A percentile compares a stretch with the other conserved stretches of the same genome.
These are phyloP conservation scores for Talinum fruticosum DNA, from an alignment of 148 eudicot species.

Conservation along the genomic window DNA sequence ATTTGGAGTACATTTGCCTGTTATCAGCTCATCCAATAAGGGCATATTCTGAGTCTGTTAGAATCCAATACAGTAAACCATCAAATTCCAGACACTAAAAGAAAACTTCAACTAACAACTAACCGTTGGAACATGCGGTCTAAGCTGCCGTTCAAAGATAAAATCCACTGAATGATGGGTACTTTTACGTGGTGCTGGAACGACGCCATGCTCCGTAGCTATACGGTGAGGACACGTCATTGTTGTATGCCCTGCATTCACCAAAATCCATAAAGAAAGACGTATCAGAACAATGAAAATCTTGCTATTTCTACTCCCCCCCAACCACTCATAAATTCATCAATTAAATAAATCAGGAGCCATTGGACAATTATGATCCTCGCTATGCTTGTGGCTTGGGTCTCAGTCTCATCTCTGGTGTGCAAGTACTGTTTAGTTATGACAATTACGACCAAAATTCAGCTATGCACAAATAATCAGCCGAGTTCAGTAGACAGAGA, in stretches of 20 bases:
- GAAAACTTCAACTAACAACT: slow-evolving; percentile 23
- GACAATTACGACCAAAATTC: no score
- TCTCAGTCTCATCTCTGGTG: no score
- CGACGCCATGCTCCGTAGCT: slow-evolving; percentile 76
- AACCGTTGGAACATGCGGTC: slow-evolving; percentile 59
- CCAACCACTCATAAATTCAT: not conserved
- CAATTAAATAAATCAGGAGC: not conserved
- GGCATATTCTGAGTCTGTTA: not conserved
- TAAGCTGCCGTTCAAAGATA: slow-evolving; percentile 78
- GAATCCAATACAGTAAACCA: not conserved
- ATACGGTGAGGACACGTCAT: slow-evolving; percentile 86
- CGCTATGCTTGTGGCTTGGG: no score
- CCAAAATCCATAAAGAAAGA: slow-evolving; percentile 12
- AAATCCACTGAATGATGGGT: slow-evolving; percentile 56
- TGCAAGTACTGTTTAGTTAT: no score
- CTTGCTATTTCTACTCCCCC: not conserved
- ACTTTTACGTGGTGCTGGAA: slow-evolving; percentile 62
- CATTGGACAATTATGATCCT: not conserved
- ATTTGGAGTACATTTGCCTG: not conserved
- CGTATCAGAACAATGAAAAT: slow-evolving; percentile 5
- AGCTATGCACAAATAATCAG: no score
- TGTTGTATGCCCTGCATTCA: slow-evolving; percentile 85
- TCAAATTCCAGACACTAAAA: not conserved
- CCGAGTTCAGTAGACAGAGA: no score
- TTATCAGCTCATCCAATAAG: not conserved